Evolutionary conservation across 148 eudicot species (phyloP), one percentile per base, ranked within the genome.

Genomic region (Pouteria glomerata): DNA sequence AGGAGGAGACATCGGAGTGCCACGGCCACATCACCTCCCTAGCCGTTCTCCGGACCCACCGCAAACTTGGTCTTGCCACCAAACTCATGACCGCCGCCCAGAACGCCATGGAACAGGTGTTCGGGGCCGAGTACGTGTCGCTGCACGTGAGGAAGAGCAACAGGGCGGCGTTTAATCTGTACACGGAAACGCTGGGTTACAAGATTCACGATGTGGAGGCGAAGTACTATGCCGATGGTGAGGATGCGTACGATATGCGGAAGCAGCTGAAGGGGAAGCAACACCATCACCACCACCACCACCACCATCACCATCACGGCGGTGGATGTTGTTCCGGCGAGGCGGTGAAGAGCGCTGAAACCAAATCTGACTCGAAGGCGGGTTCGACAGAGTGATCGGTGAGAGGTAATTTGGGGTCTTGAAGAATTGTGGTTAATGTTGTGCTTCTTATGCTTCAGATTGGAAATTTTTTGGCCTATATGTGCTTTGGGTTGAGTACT

Each of bases 51-150:
- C 79, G 96, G 2, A 88, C 98, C 30, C 98, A 93, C 78, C 83
- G 98, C 30, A 93, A 93, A 39, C 74, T 93, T 3, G 98, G 98
- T 2, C 76, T 92, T 44, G 96, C 96, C 7, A 93, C 98, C n/a
- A 93, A 93, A 82, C 86, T 93, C 69, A 93, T 93, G 98, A 88
- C 94, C 2, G 96, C 96, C 2, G 98, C 98, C 10, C 98, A 93
- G 69, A 78, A 85, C 47, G 98, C 95, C 41, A 93, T 90, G 98
- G 98, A 89, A 56, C 89, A 83, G 77, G 95, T 85, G 30, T 82
- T 77, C 34, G 81, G 80, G 2, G 85, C 95, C 29, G 94, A 93
- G 69, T 90, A 93, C 26, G 93, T 93, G 3, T 88, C 94, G 0
- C 76, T 93, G 29, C 98, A 93, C 71, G 98, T 89, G 11, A 80